Percentiles rank a stretch among this genome's conserved stretches.
Conservation (phyloP, 257 asterid species). For the Rhazya stricta region DNA sequence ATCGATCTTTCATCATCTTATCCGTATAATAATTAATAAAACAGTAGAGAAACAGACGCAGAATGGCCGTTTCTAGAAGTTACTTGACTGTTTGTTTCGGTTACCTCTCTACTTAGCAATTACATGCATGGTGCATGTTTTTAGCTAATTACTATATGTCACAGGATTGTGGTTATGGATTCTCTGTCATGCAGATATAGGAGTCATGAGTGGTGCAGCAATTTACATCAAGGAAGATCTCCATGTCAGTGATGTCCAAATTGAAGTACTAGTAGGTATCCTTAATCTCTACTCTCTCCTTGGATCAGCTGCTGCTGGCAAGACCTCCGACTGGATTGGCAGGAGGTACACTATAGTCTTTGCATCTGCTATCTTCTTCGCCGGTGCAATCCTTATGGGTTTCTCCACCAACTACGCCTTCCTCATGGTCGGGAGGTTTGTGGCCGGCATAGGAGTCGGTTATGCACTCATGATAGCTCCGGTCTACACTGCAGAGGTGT, state of each 20-base stretch:
- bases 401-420: slow-evolving; percentile 69
- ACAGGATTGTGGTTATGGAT: not conserved
- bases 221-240: slow-evolving; percentile 50
- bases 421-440: slow-evolving; percentile 83
- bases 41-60: no score
- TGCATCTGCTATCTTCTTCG: slow-evolving; percentile 72
- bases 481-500: slow-evolving; percentile 85
- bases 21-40: not conserved
- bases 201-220: slow-evolving; percentile 94
- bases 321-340: slow-evolving; percentile 86
- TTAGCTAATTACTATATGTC: not conserved
- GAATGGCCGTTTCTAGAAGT: not conserved
- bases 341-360: slow-evolving; percentile 77
- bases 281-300: slow-evolving; percentile 60
- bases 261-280: slow-evolving; percentile 65
- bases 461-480: slow-evolving; percentile 95
- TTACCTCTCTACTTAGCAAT: not conserved
- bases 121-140: not conserved
- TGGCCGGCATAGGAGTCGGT: slow-evolving; percentile 86
- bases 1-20: no score
- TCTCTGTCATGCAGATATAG: slow-evolving; percentile 53
- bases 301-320: slow-evolving; percentile 86
- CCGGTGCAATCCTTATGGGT: slow-evolving; percentile 85
- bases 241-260: slow-evolving; percentile 27
- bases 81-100: not conserved